A percentile compares a stretch with the other conserved stretches of the same genome.
phyloP scores from a whole-genome alignment of 139 green algal species.

The Chlorella sp. region DNA sequence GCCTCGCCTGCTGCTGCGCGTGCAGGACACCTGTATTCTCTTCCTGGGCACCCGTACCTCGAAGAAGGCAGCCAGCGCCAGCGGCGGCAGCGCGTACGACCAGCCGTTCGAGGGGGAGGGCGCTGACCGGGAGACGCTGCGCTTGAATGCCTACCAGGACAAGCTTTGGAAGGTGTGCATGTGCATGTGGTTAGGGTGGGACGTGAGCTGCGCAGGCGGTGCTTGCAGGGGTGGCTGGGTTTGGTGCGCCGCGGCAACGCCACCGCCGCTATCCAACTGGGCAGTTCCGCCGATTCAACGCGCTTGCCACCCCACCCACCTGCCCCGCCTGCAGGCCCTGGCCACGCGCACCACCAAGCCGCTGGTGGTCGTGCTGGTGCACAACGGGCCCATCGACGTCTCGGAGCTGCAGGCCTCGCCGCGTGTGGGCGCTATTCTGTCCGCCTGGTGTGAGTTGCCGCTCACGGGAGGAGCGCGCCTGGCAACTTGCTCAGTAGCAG shows the following conservation, averaged over 20 bases:
- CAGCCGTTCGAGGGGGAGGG: neutral
- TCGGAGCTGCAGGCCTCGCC: neutral
- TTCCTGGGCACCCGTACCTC: neutral
- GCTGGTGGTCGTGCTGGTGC: neutral
- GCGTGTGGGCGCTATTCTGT: neutral
- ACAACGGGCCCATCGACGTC: neutral
- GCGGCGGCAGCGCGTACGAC: neutral
- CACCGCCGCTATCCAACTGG: no score
- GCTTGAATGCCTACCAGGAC: neutral
- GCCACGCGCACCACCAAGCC: neutral
- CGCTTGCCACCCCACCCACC: no score
- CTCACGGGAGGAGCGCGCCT: no score
- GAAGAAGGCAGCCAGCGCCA: neutral
- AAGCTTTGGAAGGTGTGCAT: neutral
- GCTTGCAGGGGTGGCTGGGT: no score
- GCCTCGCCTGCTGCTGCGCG: no score
- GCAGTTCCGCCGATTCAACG: no score
- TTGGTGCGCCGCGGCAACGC: no score
- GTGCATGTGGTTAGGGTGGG: no score
- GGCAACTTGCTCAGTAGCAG: no score
- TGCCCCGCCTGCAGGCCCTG: neutral
- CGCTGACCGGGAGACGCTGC: neutral
- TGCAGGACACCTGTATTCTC: neutral
- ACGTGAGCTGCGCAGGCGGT: no score
- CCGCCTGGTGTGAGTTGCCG: no score